Evolutionary conservation across 73 alveolate genomes (phyloP), one percentile per base, ranked within the genome.

Genomic region (Paraurostyla sp.): DNA sequence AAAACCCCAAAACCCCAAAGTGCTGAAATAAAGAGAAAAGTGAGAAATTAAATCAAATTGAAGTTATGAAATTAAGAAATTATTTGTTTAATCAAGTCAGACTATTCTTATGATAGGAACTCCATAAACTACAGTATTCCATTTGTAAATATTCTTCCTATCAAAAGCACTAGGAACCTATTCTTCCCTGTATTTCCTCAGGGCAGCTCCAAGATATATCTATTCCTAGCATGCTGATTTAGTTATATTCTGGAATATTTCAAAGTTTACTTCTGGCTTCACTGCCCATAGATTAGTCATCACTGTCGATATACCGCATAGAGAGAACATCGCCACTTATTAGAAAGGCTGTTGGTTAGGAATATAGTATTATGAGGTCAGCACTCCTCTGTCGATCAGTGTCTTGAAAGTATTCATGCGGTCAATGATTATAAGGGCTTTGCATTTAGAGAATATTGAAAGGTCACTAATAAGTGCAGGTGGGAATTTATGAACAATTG

Each of bases 231-330:
- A 65, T 9, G 81, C 65, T 23, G 71, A 54, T 33, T 36, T 46
- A 30, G 78, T 20, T 49, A 88, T 46, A 6, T 50, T 46, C 78
- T 89, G 78, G 68, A 80, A 46, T 36, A 81, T 45, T 52, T 71
- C 88, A 22, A 80, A 35, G 76, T 81, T 89, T 4, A 59, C 94
- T 38, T 90, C 95, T 25, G 95, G 95, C 46, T 87, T 81, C 60
- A 84, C 63, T 0, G 93, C 85, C 95, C 95, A 90, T 18, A 83
- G 87, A 62, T 90, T 90, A 16, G 89, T 41, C 73, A 90, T 59
- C 22, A 90, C 40, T 22, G 90, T 60, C 45, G 91, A 35, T 20
- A 90, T 48, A 7, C 95, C 95, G 25, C 86, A 43, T 11, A 84
- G 40, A 1, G 93, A 69, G 49, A 83, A 82, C 42, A 90, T 57